phyloP scores from a whole-genome alignment of 2,329 filamentous ascomycete genomes.

The Elsinoe ampelina region DNA sequence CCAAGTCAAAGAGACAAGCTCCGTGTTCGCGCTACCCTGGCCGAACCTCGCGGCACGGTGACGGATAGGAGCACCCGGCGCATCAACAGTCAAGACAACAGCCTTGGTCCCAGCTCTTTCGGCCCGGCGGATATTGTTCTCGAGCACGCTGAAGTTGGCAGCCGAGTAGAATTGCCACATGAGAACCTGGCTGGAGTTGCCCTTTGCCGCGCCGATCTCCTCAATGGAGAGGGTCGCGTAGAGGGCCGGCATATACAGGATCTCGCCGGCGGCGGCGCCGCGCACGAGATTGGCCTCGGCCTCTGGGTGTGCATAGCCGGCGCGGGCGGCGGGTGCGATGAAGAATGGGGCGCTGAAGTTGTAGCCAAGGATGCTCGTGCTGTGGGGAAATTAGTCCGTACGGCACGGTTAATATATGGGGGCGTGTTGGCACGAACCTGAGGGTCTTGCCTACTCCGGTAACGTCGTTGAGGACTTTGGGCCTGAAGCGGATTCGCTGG shows the following conservation, averaged over 20 bases:
- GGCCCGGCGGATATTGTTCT: conserved; percentile 25
- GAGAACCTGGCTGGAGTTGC: conserved; percentile 34
- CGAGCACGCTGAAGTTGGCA: conserved; percentile 25
- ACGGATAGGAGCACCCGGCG: conserved; percentile 30
- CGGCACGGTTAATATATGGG: conserved; percentile 18
- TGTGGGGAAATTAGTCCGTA: conserved; percentile 6
- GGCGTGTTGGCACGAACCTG: conserved; percentile 19
- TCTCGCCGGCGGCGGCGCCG: conserved; percentile 39
- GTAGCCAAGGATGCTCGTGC: conserved; percentile 80
- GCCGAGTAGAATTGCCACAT: conserved; percentile 35
- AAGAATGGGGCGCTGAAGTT: conserved; percentile 81
- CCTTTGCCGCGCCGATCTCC: conserved; percentile 25
- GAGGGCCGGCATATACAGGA: conserved; percentile 42
- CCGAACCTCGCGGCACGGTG: conserved; percentile 29
- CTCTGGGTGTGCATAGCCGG: conserved; percentile 82
- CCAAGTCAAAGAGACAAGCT: conserved; percentile 27
- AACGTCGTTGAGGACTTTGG: conserved; percentile 23
- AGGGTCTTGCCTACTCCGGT: conserved; percentile 23
- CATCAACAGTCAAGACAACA: conserved; percentile 35
- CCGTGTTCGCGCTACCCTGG: conserved; percentile 25
- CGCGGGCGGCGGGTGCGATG: conserved; percentile 84
- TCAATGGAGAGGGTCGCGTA: conserved; percentile 28
- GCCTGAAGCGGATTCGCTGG: conserved; percentile 29
- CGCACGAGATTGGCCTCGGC: conserved; percentile 42
- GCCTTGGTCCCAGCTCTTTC: conserved; percentile 31